A percentile compares a stretch with the other conserved stretches of the same genome.
phyloP scores from a whole-genome alignment of 2,329 filamentous ascomycete genomes.

The Fusarium gaditjirri region DNA sequence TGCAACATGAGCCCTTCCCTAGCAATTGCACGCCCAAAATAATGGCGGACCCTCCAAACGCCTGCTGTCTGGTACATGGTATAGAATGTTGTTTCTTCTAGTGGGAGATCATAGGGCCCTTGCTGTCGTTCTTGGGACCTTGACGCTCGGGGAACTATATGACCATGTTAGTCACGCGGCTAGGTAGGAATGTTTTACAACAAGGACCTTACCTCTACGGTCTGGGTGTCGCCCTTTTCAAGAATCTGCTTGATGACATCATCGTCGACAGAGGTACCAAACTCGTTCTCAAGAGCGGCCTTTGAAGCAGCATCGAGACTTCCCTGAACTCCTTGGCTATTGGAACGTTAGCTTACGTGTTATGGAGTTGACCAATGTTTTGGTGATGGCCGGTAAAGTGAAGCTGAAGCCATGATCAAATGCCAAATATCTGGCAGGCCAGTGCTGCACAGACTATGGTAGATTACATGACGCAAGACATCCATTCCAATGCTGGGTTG shows the following conservation, averaged over 20 bases:
- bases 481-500: not conserved
- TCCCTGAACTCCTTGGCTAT: constrained; percentile 87
- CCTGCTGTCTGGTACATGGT: constrained; percentile 12
- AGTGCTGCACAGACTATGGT: not conserved
- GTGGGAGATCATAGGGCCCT: constrained; percentile 56
- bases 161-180: constrained; percentile 1
- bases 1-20: not conserved
- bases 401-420: not conserved
- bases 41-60: constrained; percentile 14
- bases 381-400: not conserved
- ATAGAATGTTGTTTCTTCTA: constrained; percentile 44
- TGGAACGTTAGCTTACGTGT: constrained; percentile 21
- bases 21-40: constrained; percentile 1
- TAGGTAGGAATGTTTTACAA: not conserved
- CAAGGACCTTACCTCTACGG: constrained; percentile 58
- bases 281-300: constrained; percentile 81
- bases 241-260: constrained; percentile 86
- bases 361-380: not conserved
- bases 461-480: not conserved
- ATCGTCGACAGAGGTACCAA: constrained; percentile 82
- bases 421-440: not conserved
- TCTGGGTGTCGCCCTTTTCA: constrained; percentile 76
- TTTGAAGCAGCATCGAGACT: constrained; percentile 81
- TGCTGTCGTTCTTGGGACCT: constrained; percentile 64
- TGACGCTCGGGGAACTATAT: constrained; percentile 63